Evolutionary conservation across 495 filamentous ascomycete species (phyloP), one percentile per base, ranked within the genome.

Genomic region (Apodospora peruviana): DNA sequence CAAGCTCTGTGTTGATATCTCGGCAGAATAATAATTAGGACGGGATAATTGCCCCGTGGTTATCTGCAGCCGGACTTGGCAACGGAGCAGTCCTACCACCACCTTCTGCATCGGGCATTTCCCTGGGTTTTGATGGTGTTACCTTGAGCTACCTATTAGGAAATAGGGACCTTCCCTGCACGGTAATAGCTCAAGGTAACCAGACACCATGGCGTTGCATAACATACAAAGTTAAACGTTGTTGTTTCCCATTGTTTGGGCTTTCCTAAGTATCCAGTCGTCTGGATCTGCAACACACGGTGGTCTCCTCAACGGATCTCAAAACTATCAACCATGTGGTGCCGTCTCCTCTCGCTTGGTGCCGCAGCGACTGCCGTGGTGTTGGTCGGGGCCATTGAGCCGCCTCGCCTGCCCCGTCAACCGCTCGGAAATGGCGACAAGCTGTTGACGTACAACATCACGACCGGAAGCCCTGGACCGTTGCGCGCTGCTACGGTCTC

Each of bases 361-460:
- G 27, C 43, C 20, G 50, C 50, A 8, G 52, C 50, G 7, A 50
- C 40, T 19, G 48, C 43, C 21, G 29, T 55, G 41, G 50, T 51
- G 20, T 12, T 47, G 36, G 51, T 53, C 24, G 3, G 29, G 1
- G 69, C 67, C 50, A 66, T 72, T 47, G 50, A 66, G 21, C 69
- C 69, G 2, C 40, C 58, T 4, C 66, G 69, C n/a, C 52, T 61
- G n/a, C 67, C 67, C 4, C 59, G 65, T 22, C 62, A 66, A 23
- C 67, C 69, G 7, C 57, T 53, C 14, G 66, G 67, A 17, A 61
- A 62, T 21, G 66, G 66, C 43, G 53, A 61, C 18, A 71, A 68
- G 37, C 66, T 76, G 14, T 37, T 73, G 40, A 72, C 58, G 7
- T 73, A 70, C 59, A 69, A 71, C 42, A 67, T 72, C 40, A 70